Conservation (phyloP, 192 early-diverging fungal species). For the Mortierella antarctica region DNA sequence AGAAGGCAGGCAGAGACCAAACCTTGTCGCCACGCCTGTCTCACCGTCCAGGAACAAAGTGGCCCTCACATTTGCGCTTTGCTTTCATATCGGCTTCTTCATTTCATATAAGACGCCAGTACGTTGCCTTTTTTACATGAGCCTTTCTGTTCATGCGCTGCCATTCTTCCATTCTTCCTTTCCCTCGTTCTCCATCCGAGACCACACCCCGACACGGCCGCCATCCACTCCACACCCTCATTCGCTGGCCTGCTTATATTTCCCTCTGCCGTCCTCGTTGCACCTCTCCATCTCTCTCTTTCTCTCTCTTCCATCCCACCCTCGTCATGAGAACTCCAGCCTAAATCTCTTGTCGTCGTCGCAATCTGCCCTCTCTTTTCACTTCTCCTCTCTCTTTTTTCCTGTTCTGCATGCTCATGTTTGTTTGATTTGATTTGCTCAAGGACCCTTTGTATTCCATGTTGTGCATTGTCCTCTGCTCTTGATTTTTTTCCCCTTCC, state of each 20-base stretch:
- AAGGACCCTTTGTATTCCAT: too few species aligned
- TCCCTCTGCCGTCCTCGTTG: neutral
- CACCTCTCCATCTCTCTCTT: neutral
- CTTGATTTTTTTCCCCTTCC: too few species aligned
- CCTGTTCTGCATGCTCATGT: neutral
- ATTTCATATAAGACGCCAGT: too few species aligned
- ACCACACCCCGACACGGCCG: too few species aligned
- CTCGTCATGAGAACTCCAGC: neutral
- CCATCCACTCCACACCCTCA: constrained; percentile 4
- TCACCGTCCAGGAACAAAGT: too few species aligned
- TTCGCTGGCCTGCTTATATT: neutral
- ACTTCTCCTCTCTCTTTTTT: constrained; percentile 1
- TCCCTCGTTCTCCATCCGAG: neutral
- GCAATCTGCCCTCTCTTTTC: neutral
- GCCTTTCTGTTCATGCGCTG: neutral
- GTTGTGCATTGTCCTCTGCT: too few species aligned
- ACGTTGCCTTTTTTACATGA: too few species aligned
- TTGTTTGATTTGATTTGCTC: too few species aligned
- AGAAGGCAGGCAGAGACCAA: too few species aligned
- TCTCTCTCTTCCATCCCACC: neutral
- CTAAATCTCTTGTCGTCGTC: neutral
- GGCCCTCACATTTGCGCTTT: too few species aligned
- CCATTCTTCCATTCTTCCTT: neutral
- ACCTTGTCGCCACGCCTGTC: too few species aligned
- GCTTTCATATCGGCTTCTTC: too few species aligned